phyloP scores from a whole-genome alignment of 179 eudicot species.

The Silene vulgaris region DNA sequence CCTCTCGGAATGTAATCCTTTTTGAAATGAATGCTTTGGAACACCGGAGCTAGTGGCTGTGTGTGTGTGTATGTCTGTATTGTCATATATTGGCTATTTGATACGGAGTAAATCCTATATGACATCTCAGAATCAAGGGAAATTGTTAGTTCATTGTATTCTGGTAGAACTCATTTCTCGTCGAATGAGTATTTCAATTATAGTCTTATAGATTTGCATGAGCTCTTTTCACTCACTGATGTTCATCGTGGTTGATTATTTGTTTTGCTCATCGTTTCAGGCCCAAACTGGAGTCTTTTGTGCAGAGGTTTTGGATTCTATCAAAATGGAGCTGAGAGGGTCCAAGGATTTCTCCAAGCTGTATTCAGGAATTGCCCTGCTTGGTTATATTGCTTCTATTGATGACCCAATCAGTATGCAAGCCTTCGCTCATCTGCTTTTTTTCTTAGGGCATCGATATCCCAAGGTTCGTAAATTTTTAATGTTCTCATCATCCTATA shows the following conservation, averaged over 20 bases:
- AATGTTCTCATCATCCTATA: background rate
- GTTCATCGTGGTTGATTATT: slow-evolving; percentile 16
- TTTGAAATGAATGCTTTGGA: no score
- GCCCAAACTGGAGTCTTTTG: slow-evolving; percentile 62
- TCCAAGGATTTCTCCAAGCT: slow-evolving; percentile 86
- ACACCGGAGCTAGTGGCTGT: background rate
- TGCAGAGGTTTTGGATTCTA: slow-evolving; percentile 63
- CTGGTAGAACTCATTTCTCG: background rate
- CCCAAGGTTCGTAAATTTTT: slow-evolving; percentile 67
- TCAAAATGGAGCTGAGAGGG: slow-evolving; percentile 62
- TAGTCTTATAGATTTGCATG: background rate
- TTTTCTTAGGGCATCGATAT: slow-evolving; percentile 83
- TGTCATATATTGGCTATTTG: background rate
- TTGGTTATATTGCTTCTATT: slow-evolving; percentile 81
- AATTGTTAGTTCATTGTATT: background rate
- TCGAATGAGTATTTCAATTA: background rate
- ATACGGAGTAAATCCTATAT: background rate
- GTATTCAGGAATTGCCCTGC: slow-evolving; percentile 81
- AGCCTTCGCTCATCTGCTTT: slow-evolving; percentile 71
- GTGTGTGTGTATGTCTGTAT: background rate
- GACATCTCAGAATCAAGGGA: background rate
- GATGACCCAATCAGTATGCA: slow-evolving; percentile 47
- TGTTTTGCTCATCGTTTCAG: slow-evolving; percentile 37
- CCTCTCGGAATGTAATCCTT: slow-evolving; percentile 2
- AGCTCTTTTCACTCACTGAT: slow-evolving; percentile 11